These are phyloP conservation scores for Sporothrix phasma DNA, from an alignment of 2,329 filamentous ascomycete species.

Conservation along the genomic window DNA sequence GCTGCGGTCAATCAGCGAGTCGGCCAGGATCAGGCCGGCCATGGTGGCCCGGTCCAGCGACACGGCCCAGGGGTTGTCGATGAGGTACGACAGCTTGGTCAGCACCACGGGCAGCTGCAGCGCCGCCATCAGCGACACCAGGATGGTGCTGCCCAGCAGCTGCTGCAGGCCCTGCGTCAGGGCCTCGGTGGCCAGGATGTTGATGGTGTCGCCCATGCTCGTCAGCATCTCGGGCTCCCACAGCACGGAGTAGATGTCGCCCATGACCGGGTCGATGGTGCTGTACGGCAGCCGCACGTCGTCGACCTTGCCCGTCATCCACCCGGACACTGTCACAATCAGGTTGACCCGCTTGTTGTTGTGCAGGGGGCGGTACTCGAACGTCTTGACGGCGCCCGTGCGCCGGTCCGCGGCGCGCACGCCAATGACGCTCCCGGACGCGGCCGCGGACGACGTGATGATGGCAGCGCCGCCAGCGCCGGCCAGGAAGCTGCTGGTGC, in stretches of 20 bases:
- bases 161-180: constrained; percentile 94
- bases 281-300: constrained; percentile 92
- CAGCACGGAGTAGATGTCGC: constrained; percentile 89
- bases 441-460: constrained; percentile 80
- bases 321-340: constrained; percentile 88
- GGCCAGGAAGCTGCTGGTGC: constrained; percentile 79
- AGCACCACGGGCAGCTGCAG: constrained; percentile 85
- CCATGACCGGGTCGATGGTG: constrained; percentile 95
- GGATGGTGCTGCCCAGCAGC: constrained; percentile 79
- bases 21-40: constrained; percentile 84
- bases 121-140: constrained; percentile 84
- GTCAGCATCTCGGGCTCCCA: constrained; percentile 98
- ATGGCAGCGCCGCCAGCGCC: constrained; percentile 87
- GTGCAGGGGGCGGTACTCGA: constrained; percentile 91
- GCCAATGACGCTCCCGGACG: constrained; percentile 80
- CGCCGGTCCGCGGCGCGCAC: constrained; percentile 75
- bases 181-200: constrained; percentile 94
- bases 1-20: constrained; percentile 86
- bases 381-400: constrained; percentile 87
- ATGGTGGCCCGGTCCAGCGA: constrained; percentile 82
- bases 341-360: constrained; percentile 97
- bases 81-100: constrained; percentile 88
- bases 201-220: constrained; percentile 97
- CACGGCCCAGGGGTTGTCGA: constrained; percentile 98
- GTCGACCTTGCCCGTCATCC: constrained; percentile 97